Base-by-base conservation (phyloP, 2,329 filamentous ascomycete species). In the Botryosphaeria dothidea region DNA sequence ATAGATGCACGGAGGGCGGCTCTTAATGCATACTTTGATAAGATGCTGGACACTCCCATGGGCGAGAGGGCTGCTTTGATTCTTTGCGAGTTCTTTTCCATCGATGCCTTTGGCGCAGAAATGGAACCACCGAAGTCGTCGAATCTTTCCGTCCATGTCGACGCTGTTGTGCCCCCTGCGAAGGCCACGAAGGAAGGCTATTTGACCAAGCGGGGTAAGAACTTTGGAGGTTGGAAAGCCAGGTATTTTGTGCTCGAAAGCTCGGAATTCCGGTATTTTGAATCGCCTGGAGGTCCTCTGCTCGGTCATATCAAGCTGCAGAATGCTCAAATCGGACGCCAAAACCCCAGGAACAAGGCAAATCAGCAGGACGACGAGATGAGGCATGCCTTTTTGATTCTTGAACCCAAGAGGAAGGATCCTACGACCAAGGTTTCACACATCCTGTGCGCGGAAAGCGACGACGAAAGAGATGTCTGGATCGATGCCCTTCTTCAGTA, bases 141-240 rank as follows among this genome's bases (percentile, higher is more conserved):
- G 31, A 70, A 71, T 0, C 62, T 65, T 49, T 78, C 83, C 31
- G 71, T 75, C 19, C 76, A 70, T n/a, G 74, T 72, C 25, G 77
- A 81, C 43, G 74, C 77, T 38, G 76, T 72, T 80, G 81, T 72
- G 65, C 56, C 72, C 3, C 75, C 73, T 60, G 87, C 5, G 87
- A 89, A 70, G 87, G 88, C 90, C 8, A 84, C 89, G 66, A 92
- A 92, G 73, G 93, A 89, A 73, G 95, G 95, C 8, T 99, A 98
- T 77, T 81, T 99, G 57, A 98, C 95, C 1, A 99, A 99, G 81
- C 88, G 92, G 70, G 95, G 95, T 56, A 99, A 99, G 83, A 98
- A 98, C 73, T 99, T 99, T 79, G 95, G 95, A 60, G 95, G 95
- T 56, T 99, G 95, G 95, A 99, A 99, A 79, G 93, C 93, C 11